These are phyloP conservation scores for Tranzscheliella williamsii DNA, from an alignment of 1,284 basidiomycete genomes.

Conservation along the genomic window DNA sequence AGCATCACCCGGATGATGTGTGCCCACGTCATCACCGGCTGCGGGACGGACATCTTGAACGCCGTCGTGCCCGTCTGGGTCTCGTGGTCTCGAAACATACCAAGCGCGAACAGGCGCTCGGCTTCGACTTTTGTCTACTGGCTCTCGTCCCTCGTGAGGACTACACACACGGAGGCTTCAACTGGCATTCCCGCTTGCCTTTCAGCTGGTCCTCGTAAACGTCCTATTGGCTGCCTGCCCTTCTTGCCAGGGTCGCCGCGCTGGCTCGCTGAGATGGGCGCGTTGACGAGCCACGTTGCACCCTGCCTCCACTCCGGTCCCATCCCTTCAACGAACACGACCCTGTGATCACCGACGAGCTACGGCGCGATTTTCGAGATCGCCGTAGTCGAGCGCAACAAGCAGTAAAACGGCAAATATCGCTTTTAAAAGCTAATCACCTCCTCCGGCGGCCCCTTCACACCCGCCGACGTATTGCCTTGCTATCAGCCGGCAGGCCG, in stretches of 20 bases:
- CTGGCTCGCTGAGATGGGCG: slow-evolving; percentile 27
- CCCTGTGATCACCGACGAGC: slow-evolving; percentile 3
- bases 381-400: slow-evolving; percentile 10
- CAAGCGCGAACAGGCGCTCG: slow-evolving; percentile 12
- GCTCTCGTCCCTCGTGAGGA: slow-evolving; percentile 10
- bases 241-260: slow-evolving; percentile 23
- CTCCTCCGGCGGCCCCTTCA: slow-evolving; percentile 12
- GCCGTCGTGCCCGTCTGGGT: slow-evolving; percentile 14
- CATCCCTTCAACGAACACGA: slow-evolving; percentile 17
- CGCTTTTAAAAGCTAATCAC: slow-evolving; percentile 6
- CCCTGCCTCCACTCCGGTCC: slow-evolving; percentile 8
- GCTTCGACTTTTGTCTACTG: slow-evolving; percentile 24
- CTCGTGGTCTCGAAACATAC: slow-evolving; percentile 10
- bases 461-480: slow-evolving; percentile 15
- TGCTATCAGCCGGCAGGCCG: slow-evolving; percentile 9
- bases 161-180: slow-evolving; percentile 12
- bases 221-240: slow-evolving; percentile 10
- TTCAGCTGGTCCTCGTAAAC: slow-evolving; percentile 17
- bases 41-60: slow-evolving; percentile 12
- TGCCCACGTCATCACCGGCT: slow-evolving; percentile 2
- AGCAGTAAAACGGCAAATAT: slow-evolving; percentile 15
- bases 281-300: slow-evolving; percentile 19
- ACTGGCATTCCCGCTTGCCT: slow-evolving; percentile 19
- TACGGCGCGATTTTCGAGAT: slow-evolving; percentile 14
- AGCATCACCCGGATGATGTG: slow-evolving; percentile 22